These are phyloP conservation scores for Actinomortierella wolfii DNA, from an alignment of 371 early-diverging fungal species.

Conservation along the genomic window DNA sequence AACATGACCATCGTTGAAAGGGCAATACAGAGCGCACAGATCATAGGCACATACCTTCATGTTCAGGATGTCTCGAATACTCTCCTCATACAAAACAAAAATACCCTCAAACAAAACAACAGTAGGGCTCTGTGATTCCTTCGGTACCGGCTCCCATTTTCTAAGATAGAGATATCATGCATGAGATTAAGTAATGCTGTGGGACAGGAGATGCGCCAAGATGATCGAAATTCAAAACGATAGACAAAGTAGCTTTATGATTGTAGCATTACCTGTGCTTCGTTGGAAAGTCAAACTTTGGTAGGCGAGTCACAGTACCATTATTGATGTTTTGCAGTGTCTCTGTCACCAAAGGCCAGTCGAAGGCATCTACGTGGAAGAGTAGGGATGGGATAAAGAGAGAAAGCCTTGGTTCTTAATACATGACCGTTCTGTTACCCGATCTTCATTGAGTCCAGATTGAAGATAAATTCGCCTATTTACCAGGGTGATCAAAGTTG, in stretches of 20 bases:
- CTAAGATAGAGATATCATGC: conserved; percentile 9
- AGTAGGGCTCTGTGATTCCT: conserved; percentile 55
- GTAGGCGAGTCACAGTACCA: conserved; percentile 18
- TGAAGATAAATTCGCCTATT: too few species aligned
- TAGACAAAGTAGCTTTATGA: not conserved
- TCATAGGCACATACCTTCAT: conserved; percentile 76
- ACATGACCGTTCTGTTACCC: too few species aligned
- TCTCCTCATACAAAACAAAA: conserved; percentile 82
- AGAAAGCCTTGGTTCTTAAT: not conserved
- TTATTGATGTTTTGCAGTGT: conserved; percentile 30
- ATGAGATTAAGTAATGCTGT: too few species aligned
- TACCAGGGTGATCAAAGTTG: conserved; percentile 70
- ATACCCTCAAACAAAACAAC: conserved; percentile 94
- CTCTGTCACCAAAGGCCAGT: conserved; percentile 35
- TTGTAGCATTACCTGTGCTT: conserved; percentile 22
- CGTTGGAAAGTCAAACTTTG: conserved; percentile 39
- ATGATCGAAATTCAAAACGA: too few species aligned
- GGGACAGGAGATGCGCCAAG: not conserved
- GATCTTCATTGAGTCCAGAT: too few species aligned
- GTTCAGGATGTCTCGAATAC: conserved; percentile 85
- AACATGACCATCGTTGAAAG: conserved; percentile 46
- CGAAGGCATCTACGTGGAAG: conserved; percentile 22
- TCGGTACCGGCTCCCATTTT: conserved; percentile 21
- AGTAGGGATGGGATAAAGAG: not conserved
- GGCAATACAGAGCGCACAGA: conserved; percentile 42